phyloP scores from a whole-genome alignment of 441 rosid genomes.

The Populus tomentosa region DNA sequence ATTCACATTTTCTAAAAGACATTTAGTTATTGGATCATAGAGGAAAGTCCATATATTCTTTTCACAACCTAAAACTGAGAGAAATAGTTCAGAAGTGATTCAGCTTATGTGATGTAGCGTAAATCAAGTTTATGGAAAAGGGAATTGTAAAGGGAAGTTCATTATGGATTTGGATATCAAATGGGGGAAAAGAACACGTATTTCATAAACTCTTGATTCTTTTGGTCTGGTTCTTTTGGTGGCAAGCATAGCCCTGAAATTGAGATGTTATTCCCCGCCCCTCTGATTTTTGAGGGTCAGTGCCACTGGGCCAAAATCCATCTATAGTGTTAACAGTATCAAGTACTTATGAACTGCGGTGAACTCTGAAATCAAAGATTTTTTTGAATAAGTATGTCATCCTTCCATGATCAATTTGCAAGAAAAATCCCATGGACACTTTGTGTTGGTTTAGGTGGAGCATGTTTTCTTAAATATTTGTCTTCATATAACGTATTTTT shows the following conservation, averaged over 20 bases:
- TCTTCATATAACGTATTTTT: not conserved
- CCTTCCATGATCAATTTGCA: not conserved
- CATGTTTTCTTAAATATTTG: not conserved
- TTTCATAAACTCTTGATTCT: not conserved
- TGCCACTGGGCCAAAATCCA: not conserved
- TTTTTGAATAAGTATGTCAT: not conserved
- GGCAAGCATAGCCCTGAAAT: not conserved
- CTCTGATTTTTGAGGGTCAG: not conserved
- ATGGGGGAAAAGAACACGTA: not conserved
- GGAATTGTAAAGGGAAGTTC: not conserved
- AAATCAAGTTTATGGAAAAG: not conserved
- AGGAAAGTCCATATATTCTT: too few species aligned
- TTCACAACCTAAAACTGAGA: not conserved
- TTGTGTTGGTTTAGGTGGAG: not conserved
- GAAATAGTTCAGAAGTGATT: not conserved
- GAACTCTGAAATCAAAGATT: not conserved
- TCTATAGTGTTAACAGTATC: not conserved
- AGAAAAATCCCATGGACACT: not conserved
- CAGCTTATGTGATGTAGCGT: not conserved
- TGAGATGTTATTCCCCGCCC: not conserved
- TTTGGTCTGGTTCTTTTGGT: not conserved
- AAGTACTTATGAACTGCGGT: not conserved
- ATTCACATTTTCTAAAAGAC: not conserved
- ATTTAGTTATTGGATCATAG: not conserved
- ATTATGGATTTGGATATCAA: not conserved